Conservation (phyloP, 1,284 basidiomycete species). For the Marasmius fiardii region DNA sequence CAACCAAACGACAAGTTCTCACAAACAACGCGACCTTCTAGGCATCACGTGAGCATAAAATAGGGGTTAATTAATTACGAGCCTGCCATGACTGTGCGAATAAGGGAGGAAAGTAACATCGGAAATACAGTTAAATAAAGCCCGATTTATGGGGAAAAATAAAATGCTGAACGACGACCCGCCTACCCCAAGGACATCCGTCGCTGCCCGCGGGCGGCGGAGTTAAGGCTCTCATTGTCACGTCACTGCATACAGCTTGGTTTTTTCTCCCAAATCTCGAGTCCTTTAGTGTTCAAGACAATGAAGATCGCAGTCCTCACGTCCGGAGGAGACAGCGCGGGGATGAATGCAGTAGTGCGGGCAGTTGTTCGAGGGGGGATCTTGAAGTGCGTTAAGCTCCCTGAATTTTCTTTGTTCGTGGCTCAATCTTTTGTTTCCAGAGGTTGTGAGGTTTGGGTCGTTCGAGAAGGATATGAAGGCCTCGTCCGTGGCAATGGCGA, state of each 20-base stretch:
- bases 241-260: too few relatives aligned
- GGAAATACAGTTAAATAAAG: too few relatives aligned
- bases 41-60: too few relatives aligned
- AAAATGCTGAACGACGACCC: too few relatives aligned
- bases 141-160: too few relatives aligned
- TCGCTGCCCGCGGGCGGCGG: too few relatives aligned
- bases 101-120: too few relatives aligned
- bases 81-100: too few relatives aligned
- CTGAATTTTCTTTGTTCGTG: conserved; percentile 8
- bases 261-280: background rate
- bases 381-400: conserved; percentile 53
- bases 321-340: conserved; percentile 95
- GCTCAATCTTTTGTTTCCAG: conserved; percentile 35
- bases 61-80: too few relatives aligned
- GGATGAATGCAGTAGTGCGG: conserved; percentile 95
- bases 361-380: conserved; percentile 89
- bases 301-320: conserved; percentile 94
- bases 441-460: conserved; percentile 90
- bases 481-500: conserved; percentile 73
- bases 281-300: background rate
- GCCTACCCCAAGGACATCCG: too few relatives aligned
- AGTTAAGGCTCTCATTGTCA: too few relatives aligned
- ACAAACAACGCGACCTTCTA: background rate
- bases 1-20: background rate
- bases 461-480: conserved; percentile 97